Percentiles rank a stretch among this genome's conserved stretches.
Conservation (phyloP, 495 filamentous ascomycete species). For the Usnea hakonensis region DNA sequence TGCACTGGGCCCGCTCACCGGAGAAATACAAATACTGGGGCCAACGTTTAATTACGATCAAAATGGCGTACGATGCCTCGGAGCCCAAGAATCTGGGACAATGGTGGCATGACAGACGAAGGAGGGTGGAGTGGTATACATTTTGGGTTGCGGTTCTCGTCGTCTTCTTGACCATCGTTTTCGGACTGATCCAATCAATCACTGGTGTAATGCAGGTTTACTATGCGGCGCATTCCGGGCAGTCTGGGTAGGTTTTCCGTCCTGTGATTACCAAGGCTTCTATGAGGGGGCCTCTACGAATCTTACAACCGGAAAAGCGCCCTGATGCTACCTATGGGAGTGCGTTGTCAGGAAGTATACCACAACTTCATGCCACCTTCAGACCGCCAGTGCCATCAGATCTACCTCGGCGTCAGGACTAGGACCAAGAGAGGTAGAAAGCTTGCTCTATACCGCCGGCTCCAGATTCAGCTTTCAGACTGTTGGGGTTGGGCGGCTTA, state of each 20-base stretch:
- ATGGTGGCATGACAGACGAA: conserved; percentile 46
- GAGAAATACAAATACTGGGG: conserved; percentile 42
- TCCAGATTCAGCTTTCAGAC: too few species aligned
- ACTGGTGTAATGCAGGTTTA: conserved; percentile 10
- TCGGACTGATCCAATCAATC: conserved; percentile 40
- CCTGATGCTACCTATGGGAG: neutral
- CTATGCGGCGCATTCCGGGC: neutral
- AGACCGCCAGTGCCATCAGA: neutral
- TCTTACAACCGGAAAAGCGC: neutral
- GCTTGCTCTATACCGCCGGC: neutral
- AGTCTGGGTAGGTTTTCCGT: neutral
- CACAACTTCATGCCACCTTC: too few species aligned
- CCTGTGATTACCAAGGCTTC: neutral
- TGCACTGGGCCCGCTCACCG: conserved; percentile 32
- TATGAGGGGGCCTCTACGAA: neutral
- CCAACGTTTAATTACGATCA: conserved; percentile 43
- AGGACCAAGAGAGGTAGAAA: neutral
- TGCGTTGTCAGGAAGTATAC: neutral
- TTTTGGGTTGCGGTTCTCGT: conserved; percentile 45
- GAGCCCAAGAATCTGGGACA: conserved; percentile 36
- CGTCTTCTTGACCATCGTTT: conserved; percentile 39
- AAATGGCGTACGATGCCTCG: conserved; percentile 43
- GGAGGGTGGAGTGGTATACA: conserved; percentile 45
- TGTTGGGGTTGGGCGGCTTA: too few species aligned
- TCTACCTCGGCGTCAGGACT: neutral